A percentile compares a stretch with the other conserved stretches of the same genome.
Evolutionary conservation across 495 filamentous ascomycete genomes (phyloP).

Genomic region (Penicillium chermesinum): DNA sequence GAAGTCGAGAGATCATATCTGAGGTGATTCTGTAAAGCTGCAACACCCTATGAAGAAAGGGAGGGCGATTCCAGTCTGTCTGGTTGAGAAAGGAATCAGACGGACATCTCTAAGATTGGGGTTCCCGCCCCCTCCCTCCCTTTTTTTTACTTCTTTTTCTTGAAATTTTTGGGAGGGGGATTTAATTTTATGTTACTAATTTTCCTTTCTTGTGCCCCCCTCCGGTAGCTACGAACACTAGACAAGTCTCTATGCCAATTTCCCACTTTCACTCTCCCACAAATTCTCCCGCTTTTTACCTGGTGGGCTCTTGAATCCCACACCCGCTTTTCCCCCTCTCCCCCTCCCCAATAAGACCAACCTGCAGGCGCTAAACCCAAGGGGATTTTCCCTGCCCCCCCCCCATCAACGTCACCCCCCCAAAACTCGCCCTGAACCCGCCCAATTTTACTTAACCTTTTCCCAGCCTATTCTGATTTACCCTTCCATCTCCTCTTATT

Average conservation of each 20-base stretch:
- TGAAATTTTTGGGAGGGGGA: too few species aligned
- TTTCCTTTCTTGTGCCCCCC: not conserved
- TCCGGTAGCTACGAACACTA: not conserved
- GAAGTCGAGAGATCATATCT: too few species aligned
- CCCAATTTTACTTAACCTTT: conserved; percentile 3
- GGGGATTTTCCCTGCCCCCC: not conserved
- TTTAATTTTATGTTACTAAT: not conserved
- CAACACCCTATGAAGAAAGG: too few species aligned
- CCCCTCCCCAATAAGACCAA: not conserved
- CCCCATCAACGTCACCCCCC: conserved; percentile 11
- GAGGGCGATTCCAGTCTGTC: too few species aligned
- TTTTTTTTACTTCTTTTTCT: too few species aligned
- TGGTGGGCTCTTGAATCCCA: not conserved
- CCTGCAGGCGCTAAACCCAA: not conserved
- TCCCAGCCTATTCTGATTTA: not conserved
- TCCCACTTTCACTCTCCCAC: not conserved
- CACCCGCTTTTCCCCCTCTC: not conserved
- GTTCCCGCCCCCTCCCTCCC: too few species aligned
- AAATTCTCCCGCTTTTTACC: not conserved
- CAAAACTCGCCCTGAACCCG: conserved; percentile 1
- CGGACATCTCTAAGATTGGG: too few species aligned
- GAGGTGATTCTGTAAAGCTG: too few species aligned
- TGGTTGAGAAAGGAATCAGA: too few species aligned
- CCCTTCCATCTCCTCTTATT: conserved; percentile 5
- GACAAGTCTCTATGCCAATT: not conserved